Percentiles rank a stretch among this genome's conserved stretches.
Conservation (phyloP, 768 basidiomycete species). For the Russula virescens region DNA sequence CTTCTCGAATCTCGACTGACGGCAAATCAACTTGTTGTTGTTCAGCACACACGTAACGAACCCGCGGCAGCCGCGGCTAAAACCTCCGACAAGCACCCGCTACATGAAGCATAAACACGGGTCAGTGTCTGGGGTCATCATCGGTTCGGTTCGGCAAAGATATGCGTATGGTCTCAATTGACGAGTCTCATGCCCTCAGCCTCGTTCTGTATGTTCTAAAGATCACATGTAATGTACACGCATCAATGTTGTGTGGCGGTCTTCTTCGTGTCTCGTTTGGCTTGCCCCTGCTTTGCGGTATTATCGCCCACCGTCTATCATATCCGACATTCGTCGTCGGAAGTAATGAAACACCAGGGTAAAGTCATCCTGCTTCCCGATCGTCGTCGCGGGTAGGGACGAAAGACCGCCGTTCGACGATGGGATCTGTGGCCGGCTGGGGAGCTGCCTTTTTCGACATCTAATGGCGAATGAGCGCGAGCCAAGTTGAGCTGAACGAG, state of each 20-base stretch:
- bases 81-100: neutral
- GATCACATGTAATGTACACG: neutral
- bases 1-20: too few relatives aligned
- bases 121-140: conserved; percentile 8
- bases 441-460: conserved; percentile 6
- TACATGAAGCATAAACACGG: neutral
- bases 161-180: neutral
- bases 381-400: neutral
- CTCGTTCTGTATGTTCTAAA: neutral
- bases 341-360: neutral
- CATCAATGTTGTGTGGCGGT: neutral
- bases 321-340: neutral
- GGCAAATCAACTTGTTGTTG: too few relatives aligned
- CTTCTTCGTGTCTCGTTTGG: neutral
- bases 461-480: neutral
- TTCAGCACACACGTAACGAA: neutral
- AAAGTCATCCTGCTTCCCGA: neutral
- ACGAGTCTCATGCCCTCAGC: neutral
- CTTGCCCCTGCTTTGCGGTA: neutral
- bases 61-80: neutral
- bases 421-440: neutral
- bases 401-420: neutral
- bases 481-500: neutral
- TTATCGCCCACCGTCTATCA: too few relatives aligned
- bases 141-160: neutral